phyloP scores from a whole-genome alignment of 1,284 basidiomycete species.

The Malassezia restricta region DNA sequence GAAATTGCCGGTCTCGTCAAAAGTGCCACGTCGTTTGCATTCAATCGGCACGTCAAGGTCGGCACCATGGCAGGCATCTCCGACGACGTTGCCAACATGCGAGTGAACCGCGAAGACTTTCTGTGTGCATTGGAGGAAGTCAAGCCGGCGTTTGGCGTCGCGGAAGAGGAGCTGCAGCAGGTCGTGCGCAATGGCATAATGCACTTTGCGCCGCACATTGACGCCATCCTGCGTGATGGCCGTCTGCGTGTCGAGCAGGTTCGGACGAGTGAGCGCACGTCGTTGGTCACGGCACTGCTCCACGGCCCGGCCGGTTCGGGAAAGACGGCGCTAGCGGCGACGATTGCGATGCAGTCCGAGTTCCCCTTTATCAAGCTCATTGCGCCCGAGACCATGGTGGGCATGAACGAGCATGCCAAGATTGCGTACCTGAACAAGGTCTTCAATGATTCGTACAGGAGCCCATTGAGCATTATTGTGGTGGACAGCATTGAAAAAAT shows the following conservation, averaged over 20 bases:
- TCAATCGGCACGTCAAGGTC: conserved; percentile 92
- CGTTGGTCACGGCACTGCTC: conserved; percentile 77
- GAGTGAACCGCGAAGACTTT: conserved; percentile 80
- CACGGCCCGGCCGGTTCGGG: conserved; percentile 80
- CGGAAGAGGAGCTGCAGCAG: conserved; percentile 86
- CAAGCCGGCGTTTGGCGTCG: conserved; percentile 90
- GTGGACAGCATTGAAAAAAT: conserved; percentile 57
- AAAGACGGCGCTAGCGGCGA: conserved; percentile 89
- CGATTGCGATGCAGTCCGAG: conserved; percentile 79
- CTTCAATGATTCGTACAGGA: conserved; percentile 94
- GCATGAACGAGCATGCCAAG: conserved; percentile 80
- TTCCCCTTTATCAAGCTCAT: conserved; percentile 98
- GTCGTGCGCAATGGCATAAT: conserved; percentile 97
- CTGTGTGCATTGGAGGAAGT: conserved; percentile 86
- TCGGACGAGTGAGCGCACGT: conserved; percentile 73
- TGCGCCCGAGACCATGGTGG: conserved; percentile 93
- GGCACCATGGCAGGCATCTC: conserved; percentile 92
- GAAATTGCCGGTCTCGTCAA: conserved; percentile 93
- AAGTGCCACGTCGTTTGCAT: conserved; percentile 94
- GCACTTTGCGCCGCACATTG: conserved; percentile 64
- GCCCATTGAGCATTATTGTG: conserved; percentile 86
- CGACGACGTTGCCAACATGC: conserved; percentile 83
- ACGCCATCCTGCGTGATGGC: conserved; percentile 72
- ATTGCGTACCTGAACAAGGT: conserved; percentile 83
- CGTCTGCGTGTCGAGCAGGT: conserved; percentile 90